Evolutionary conservation across 371 early-diverging fungal genomes (phyloP), one percentile per base, ranked within the genome.

Genomic region (Mucor circinelloides): DNA sequence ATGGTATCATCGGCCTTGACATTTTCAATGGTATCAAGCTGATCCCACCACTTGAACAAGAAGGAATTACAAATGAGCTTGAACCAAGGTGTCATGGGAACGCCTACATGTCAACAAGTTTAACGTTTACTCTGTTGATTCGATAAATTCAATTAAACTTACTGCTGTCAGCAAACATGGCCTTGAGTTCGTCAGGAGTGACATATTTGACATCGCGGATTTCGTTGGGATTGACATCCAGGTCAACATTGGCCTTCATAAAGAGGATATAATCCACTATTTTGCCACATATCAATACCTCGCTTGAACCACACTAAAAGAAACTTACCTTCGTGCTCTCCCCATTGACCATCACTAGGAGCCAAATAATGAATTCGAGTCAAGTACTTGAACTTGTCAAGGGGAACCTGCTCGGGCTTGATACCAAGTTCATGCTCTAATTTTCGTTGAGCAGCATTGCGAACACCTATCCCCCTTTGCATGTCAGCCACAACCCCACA

Each of bases 401-500:
- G 62, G 8, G 93, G 91, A 5, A 96, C 91, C 72, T 91, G 86
- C 63, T 86, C 84, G 8, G 90, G 83, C 67, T 81, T 78, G 61
- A 99, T 97, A 38, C 99, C 99, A 57, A 99, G 86, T 76, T 99
- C 99, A 77, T 99, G 99, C 63, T 93, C 88, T 58, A 99, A 81
- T 77, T 99, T 99, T 58, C 99, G 88, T 76, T 92, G 92, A 73
- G 79, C 72, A 68, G 79, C 77, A 68, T 77, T 75, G 74, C 89
- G 74, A 64, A 84, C 71, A 79, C 88, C 75, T 84, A 58, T 31
- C 17, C n/a, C 34, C 7, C 42, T 42, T 48, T 21, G 15, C 8
- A 38, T 57, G 28, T 25, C 55, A 19, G 46, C 40, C 9, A 9
- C 23, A 40, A 58, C 25, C n/a, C n/a, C n/a, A n/a, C n/a, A n/a